A percentile compares a stretch with the other conserved stretches of the same genome.
These are phyloP conservation scores for Lentinula aciculospora DNA, from an alignment of 768 basidiomycete genomes.

Conservation along the genomic window DNA sequence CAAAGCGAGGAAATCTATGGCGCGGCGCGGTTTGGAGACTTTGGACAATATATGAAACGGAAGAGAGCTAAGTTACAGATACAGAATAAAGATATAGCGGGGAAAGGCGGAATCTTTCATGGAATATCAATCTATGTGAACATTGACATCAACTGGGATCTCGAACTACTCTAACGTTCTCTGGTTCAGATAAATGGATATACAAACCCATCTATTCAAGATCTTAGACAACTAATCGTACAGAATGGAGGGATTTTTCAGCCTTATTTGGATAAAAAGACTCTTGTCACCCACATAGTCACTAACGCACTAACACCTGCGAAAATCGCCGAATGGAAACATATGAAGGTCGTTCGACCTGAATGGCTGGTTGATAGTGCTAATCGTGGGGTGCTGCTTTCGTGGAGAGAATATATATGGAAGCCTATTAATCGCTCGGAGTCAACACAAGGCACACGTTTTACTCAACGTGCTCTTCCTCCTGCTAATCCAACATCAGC, in stretches of 20 bases:
- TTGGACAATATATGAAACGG: constrained; percentile 84
- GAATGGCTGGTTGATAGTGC: constrained; percentile 86
- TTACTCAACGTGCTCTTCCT: constrained; percentile 29
- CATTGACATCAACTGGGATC: constrained; percentile 6
- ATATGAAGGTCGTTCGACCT: constrained; percentile 86
- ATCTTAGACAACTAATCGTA: constrained; percentile 73
- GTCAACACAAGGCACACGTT: constrained; percentile 39
- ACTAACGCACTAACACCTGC: constrained; percentile 87
- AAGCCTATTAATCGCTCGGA: constrained; percentile 43
- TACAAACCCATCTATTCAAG: constrained; percentile 84
- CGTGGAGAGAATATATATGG: constrained; percentile 77
- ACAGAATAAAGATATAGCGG: constrained; percentile 51
- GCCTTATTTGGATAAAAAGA: constrained; percentile 78
- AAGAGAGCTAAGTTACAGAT: constrained; percentile 90
- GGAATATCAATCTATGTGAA: constrained; percentile 81
- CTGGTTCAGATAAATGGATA: constrained; percentile 76
- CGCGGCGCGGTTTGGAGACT: constrained; percentile 74
- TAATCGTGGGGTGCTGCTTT: constrained; percentile 58
- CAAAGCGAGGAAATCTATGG: constrained; percentile 58
- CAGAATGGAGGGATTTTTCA: constrained; percentile 80
- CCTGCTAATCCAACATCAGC: constrained; percentile 1
- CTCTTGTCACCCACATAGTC: constrained; percentile 81
- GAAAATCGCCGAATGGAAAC: constrained; percentile 83
- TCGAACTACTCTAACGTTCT: background rate
- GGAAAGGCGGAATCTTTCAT: constrained; percentile 52